These are phyloP conservation scores for Takakia lepidozioides DNA, from an alignment of 225 moss, liverwort and hornwort species.

Conservation along the genomic window DNA sequence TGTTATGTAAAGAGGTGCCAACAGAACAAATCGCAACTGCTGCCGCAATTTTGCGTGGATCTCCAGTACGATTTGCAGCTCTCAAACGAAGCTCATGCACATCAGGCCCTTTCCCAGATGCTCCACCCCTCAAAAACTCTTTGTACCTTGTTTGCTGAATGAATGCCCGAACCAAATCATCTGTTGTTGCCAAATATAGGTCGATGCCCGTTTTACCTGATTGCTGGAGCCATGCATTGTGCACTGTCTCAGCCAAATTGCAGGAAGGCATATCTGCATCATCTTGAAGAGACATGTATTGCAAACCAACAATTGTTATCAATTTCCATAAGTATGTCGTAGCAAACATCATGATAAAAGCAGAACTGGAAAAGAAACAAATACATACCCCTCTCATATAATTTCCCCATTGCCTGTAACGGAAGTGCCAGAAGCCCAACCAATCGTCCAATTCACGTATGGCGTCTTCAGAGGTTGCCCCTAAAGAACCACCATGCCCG, in stretches of 20 bases:
- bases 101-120: background rate
- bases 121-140: background rate
- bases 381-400: too few relatives aligned
- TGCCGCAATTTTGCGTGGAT: background rate
- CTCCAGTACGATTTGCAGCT: background rate
- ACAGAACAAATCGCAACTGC: background rate
- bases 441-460: too few relatives aligned
- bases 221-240: slow-evolving; percentile 1
- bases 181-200: background rate
- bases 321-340: too few relatives aligned
- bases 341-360: too few relatives aligned
- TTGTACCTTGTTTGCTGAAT: background rate
- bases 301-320: too few relatives aligned
- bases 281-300: too few relatives aligned
- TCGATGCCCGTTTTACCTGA: slow-evolving; percentile 1
- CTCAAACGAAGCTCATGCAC: background rate
- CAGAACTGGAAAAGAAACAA: too few relatives aligned
- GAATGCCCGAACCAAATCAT: slow-evolving; percentile 1
- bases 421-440: too few relatives aligned
- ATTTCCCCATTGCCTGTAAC: too few relatives aligned
- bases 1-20: background rate
- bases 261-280: slow-evolving; percentile 1
- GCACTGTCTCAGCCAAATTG: background rate
- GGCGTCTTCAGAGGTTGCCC: too few relatives aligned
- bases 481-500: too few relatives aligned